Conservation (phyloP, 306 rosid genomes). For the Mucuna pruriens region DNA sequence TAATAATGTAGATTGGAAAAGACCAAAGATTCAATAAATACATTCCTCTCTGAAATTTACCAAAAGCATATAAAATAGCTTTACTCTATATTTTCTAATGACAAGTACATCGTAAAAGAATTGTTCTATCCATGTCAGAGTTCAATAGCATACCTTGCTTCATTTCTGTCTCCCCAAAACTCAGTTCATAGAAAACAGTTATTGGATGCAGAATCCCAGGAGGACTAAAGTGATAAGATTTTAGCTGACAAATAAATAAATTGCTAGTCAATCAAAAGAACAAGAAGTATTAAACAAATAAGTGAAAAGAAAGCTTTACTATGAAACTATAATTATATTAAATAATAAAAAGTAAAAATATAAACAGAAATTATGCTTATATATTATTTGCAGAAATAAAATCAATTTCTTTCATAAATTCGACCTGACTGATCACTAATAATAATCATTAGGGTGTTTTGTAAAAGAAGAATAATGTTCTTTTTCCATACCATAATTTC, state of each 20-base stretch:
- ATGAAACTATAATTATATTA: slow-evolving; percentile 5
- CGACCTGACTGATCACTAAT: slow-evolving; percentile 11
- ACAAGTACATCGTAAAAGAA: slow-evolving; percentile 22
- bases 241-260: slow-evolving; percentile 64
- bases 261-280: slow-evolving; percentile 26
- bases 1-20: neutral
- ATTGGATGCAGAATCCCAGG: slow-evolving; percentile 88
- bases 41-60: slow-evolving; percentile 4
- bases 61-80: neutral
- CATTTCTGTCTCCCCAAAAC: slow-evolving; percentile 95
- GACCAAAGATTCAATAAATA: slow-evolving; percentile 3
- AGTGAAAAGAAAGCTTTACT: neutral
- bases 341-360: slow-evolving; percentile 7
- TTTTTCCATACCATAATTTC: slow-evolving; percentile 19
- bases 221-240: slow-evolving; percentile 79
- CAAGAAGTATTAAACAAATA: neutral
- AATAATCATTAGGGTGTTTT: neutral
- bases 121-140: slow-evolving; percentile 4
- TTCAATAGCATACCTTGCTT: slow-evolving; percentile 78
- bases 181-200: slow-evolving; percentile 74
- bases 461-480: neutral
- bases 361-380: slow-evolving; percentile 13
- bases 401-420: neutral
- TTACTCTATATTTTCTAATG: neutral
- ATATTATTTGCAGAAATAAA: slow-evolving; percentile 19